These are phyloP conservation scores for Cyclotella distinguenda DNA, from an alignment of 108 stramenopile species.

Conservation along the genomic window DNA sequence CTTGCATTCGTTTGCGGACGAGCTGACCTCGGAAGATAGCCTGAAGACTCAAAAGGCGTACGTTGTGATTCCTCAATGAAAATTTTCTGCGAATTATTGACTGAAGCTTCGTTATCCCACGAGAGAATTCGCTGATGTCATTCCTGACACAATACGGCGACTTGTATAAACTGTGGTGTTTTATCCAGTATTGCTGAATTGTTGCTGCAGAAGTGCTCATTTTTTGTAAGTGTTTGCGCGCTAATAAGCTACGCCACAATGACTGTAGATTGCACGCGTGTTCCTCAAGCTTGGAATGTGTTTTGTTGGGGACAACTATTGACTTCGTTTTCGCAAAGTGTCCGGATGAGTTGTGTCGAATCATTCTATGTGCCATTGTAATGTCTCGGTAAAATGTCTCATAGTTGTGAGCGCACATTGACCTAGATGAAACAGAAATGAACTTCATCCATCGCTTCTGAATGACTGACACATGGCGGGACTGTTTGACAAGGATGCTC, in stretches of 20 bases:
- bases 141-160: background rate
- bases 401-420: too few relatives aligned
- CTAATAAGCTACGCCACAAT: background rate
- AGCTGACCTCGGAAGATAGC: too few relatives aligned
- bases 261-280: background rate
- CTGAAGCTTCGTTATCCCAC: background rate
- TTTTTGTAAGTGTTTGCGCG: background rate
- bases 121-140: background rate
- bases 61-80: too few relatives aligned
- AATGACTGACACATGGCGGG: background rate
- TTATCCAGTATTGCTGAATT: slow-evolving; percentile 2
- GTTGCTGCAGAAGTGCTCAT: background rate
- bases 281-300: background rate
- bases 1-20: too few relatives aligned
- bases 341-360: too few relatives aligned
- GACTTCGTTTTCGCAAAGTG: too few relatives aligned
- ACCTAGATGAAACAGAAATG: too few relatives aligned
- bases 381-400: too few relatives aligned
- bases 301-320: too few relatives aligned
- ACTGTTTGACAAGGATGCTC: background rate
- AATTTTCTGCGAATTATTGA: too few relatives aligned
- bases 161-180: background rate
- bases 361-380: too few relatives aligned
- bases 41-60: too few relatives aligned
- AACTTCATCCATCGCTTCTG: slow-evolving; percentile 5